Conservation (phyloP, 2,329 filamentous ascomycete genomes). For the Fusarium proliferatum region DNA sequence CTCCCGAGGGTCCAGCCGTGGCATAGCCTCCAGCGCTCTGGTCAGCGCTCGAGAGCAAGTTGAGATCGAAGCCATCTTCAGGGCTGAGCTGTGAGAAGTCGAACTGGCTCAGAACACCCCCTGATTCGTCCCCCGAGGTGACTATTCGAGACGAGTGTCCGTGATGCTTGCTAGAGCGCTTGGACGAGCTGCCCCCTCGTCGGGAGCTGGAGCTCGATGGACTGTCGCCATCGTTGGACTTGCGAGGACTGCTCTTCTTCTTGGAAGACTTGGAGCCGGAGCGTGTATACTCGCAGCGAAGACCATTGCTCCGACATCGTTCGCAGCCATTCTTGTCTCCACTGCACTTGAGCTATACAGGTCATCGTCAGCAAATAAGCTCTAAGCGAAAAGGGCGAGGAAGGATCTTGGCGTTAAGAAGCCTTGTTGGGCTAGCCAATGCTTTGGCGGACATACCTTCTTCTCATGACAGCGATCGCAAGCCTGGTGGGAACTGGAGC, state of each 20-base stretch:
- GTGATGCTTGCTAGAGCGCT: constrained; percentile 35
- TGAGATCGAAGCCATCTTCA: constrained; percentile 48
- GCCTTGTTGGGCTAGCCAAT: neutral
- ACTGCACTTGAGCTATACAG: constrained; percentile 51
- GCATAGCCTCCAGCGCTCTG: constrained; percentile 41
- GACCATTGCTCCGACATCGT: constrained; percentile 47
- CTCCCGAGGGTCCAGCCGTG: constrained; percentile 30
- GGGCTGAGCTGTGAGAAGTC: constrained; percentile 46
- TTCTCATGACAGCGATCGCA: constrained; percentile 55
- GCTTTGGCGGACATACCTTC: constrained; percentile 45
- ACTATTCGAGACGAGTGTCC: constrained; percentile 32
- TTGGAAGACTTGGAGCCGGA: constrained; percentile 48
- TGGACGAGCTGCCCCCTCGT: constrained; percentile 37
- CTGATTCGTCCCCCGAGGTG: constrained; percentile 34
- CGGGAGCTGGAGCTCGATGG: constrained; percentile 35
- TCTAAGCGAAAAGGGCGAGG: neutral
- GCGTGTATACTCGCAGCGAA: constrained; percentile 52
- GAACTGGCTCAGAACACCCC: constrained; percentile 42
- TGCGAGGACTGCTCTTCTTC: constrained; percentile 42
- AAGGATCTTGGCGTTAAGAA: neutral
- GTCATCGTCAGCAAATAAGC: constrained; percentile 16
- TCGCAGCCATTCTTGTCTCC: constrained; percentile 54
- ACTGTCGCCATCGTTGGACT: constrained; percentile 35
- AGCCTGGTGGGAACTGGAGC: constrained; percentile 53
- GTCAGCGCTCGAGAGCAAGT: constrained; percentile 36